Evolutionary conservation across 1,139 yeast species (phyloP), one percentile per base, ranked within the genome.

Genomic region (Zhuliangozyma blackwelliae): DNA sequence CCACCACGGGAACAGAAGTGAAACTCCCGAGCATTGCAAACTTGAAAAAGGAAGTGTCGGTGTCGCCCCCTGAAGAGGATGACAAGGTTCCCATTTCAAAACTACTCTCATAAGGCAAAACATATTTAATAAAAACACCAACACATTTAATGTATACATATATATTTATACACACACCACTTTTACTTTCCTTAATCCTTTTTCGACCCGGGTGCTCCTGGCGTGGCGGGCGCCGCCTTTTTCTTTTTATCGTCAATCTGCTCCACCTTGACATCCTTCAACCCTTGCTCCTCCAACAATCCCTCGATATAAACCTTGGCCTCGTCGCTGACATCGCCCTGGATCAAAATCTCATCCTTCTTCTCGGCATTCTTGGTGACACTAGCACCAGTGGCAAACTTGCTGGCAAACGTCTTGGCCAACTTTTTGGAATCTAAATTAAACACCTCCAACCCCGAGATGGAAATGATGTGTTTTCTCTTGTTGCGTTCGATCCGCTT

Each of bases 361-460:
- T 90, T 90, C 49, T 90, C 97, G 9, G 82, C 92, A 45, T 82
- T 84, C 64, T 90, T 90, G 7, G 90, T 82, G n/a, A 90, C 96
- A 31, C 94, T 80, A 21, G 97, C 94, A 33, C 98, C 98, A 3
- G 97, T 90, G 19, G 98, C 98, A 57, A 90, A 92, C 59, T 87
- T 88, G 29, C 94, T 82, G 0, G 97, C 95, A 62, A 92, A 88
- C 1, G 89, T 82, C 70, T 92, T 92, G 32, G 96, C 86, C 48
- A 88, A 72, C 56, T 89, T 89, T 68, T 92, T 92, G 75, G 87
- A 74, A 56, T 90, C 97, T 44, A 88, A 78, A 48, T 81, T 92
- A 58, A 88, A 84, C 33, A 89, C 88, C 56, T 90, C 97, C 46
- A 90, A 71, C 19, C 97, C 97, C 12, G 85, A 75, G 39, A 90